Base-by-base conservation (phyloP, 1,139 yeast genomes). In the Yamadazyma membranifaciens region DNA sequence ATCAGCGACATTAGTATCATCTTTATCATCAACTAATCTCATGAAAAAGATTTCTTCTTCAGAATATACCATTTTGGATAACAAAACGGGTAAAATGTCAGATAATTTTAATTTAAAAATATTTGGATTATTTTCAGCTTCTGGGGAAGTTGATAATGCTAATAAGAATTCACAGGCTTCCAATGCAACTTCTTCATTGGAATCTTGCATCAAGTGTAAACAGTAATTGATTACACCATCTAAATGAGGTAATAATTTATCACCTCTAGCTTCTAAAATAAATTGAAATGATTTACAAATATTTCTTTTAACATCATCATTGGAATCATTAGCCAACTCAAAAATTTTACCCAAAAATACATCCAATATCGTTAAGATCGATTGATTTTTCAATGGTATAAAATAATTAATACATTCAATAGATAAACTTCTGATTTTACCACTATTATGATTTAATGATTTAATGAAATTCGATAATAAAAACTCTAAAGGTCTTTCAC, bases 151-250 rank as follows among this genome's bases (percentile, higher is more conserved):
- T 1, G 95, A 81, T 43, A 92, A 71, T 1, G 87, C 81, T 39
- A 92, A 73, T 47, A 94, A 68, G 54, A 92, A 89, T 63, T 92
- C 98, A 62, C 96, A 88, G 2, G 96, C 98, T 59, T 89, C 96
- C 38, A 89, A 69, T 0, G 96, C 86, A 31, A 89, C 94, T 42
- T 75, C 82, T 47, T 86, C 94, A 16, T 67, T 66, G 9, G 67
- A 64, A 48, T 76, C 81, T 46, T 78, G 77, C 68, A 92, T 81
- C 47, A 91, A 78, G 60, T 91, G 97, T 43, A 88, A 63, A 57
- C 92, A 82, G 65, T 87, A 92, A 50, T 83, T 79, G 38, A 92
- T 78, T 13, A 92, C 89, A 4, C 98, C 98, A 42, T 77, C 81
- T 44, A 92, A 62, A 58, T 91, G 95, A 9, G 92, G 91, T 38